Evolutionary conservation across 1,284 basidiomycete species (phyloP), one percentile per base, ranked within the genome.

Genomic region (Cutaneotrichosporon dermatis): DNA sequence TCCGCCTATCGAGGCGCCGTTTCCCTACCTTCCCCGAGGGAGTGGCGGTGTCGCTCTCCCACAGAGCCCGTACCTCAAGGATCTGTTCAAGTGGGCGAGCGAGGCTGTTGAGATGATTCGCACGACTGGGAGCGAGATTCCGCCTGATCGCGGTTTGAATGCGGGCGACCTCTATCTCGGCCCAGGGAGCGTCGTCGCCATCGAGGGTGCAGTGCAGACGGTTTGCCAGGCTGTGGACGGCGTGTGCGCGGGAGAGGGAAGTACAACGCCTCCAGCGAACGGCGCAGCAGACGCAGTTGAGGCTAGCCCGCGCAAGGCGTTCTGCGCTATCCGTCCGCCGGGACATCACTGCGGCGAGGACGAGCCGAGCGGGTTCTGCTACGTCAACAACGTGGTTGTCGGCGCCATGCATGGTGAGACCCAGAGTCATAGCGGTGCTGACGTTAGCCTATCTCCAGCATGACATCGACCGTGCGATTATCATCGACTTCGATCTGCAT

Each of bases 401-500:
- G 93, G 84, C 0, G 90, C 92, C 33, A 89, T 92, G 15, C 91
- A 97, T 73, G 94, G 90, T 89, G 69, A 57, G 77, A 64, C 4
- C 0, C 3, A 15, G 40, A 12, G 12, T 11, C 5, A 2, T 25
- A 4, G 7, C 6, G 3, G 8, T 4, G 41, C 60, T 61, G n/a
- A 57, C 39, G 8, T 1, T 62, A 93, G 91, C 90, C 0, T 87
- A 97, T 74, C 78, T 93, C 4, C 80, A 85, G 53, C 87, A 97
- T 69, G 83, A 84, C 5, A 82, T 96, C 54, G 86, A 88, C 50
- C 85, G 91, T 35, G 82, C 90, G 1, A 83, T 95, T 40, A 88
- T 98, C 53, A 84, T 97, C 49, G 95, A 98, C 71, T 92, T 97
- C 63, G 94, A 98, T 76, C 80, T 97, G 6, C 93, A 97, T 76